Evolutionary conservation across 2,329 filamentous ascomycete genomes (phyloP).

Genomic region (Colletotrichum sansevieriae): DNA sequence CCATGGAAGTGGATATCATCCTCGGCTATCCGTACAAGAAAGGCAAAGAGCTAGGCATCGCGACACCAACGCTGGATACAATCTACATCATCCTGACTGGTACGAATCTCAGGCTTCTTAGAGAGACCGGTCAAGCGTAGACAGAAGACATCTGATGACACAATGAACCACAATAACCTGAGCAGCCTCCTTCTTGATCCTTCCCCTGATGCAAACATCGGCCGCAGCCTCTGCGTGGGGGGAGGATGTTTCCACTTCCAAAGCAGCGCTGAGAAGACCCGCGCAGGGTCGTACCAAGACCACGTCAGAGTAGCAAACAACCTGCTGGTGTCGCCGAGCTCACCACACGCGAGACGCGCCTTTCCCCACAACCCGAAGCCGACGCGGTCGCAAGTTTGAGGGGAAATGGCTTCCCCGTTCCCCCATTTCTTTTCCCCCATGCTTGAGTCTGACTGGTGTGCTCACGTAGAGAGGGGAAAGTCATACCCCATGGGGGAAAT

Average conservation of each 20-base stretch:
- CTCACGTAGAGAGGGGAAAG: conserved; percentile 5
- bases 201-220: background rate
- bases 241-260: background rate
- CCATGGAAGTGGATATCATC: conserved; percentile 74
- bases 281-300: conserved; percentile 1
- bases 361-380: conserved; percentile 10
- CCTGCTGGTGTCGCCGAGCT: background rate
- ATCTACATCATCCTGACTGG: conserved; percentile 53
- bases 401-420: conserved; percentile 1
- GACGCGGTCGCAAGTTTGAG: conserved; percentile 14
- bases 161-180: background rate
- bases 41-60: conserved; percentile 65
- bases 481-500: conserved; percentile 14
- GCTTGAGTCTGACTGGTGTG: conserved; percentile 14
- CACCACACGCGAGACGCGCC: conserved; percentile 1
- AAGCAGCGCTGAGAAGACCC: conserved; percentile 7
- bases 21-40: conserved; percentile 70
- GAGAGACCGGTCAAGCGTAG: conserved; percentile 24
- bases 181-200: background rate
- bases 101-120: conserved; percentile 45
- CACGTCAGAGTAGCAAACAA: background rate
- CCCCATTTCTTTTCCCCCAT: conserved; percentile 16
- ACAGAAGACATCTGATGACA: conserved; percentile 5
- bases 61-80: conserved; percentile 64
- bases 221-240: conserved; percentile 31